A percentile compares a stretch with the other conserved stretches of the same genome.
Conservation (phyloP, 1,284 basidiomycete genomes). For the Stygiomarasmius scandens region DNA sequence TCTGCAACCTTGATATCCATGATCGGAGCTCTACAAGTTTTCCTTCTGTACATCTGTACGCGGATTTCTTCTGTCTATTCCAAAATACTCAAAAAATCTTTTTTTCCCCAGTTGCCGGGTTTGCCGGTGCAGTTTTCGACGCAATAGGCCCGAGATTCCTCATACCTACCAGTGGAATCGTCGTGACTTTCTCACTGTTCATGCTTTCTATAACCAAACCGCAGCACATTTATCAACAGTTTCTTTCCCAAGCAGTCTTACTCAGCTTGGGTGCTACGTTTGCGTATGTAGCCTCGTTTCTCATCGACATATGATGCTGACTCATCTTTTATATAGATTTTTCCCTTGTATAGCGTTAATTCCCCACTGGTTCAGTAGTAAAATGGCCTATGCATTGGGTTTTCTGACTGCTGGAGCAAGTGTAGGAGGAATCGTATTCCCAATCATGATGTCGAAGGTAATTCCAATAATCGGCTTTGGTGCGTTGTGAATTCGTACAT, state of each 20-base stretch:
- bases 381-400: slow-evolving; percentile 24
- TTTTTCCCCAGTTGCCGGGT: slow-evolving; percentile 18
- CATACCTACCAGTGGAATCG: slow-evolving; percentile 26
- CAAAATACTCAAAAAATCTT: neutral
- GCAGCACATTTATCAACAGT: slow-evolving; percentile 32
- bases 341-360: slow-evolving; percentile 24
- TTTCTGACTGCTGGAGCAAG: slow-evolving; percentile 24
- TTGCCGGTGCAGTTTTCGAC: slow-evolving; percentile 26
- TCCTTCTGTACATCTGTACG: slow-evolving; percentile 28
- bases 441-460: slow-evolving; percentile 23
- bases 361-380: slow-evolving; percentile 26
- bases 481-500: neutral
- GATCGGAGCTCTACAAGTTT: slow-evolving; percentile 31
- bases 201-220: slow-evolving; percentile 30
- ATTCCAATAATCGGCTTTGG: slow-evolving; percentile 25
- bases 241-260: slow-evolving; percentile 26
- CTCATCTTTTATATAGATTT: slow-evolving; percentile 18
- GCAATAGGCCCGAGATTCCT: slow-evolving; percentile 27
- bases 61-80: slow-evolving; percentile 1
- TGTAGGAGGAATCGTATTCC: slow-evolving; percentile 28
- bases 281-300: slow-evolving; percentile 19
- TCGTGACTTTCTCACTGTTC: slow-evolving; percentile 25
- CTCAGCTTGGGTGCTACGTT: slow-evolving; percentile 28
- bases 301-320: no score
- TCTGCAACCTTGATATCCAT: slow-evolving; percentile 29